Base-by-base conservation (phyloP, 2,329 filamentous ascomycete genomes). In the Curvularia spicifera region DNA sequence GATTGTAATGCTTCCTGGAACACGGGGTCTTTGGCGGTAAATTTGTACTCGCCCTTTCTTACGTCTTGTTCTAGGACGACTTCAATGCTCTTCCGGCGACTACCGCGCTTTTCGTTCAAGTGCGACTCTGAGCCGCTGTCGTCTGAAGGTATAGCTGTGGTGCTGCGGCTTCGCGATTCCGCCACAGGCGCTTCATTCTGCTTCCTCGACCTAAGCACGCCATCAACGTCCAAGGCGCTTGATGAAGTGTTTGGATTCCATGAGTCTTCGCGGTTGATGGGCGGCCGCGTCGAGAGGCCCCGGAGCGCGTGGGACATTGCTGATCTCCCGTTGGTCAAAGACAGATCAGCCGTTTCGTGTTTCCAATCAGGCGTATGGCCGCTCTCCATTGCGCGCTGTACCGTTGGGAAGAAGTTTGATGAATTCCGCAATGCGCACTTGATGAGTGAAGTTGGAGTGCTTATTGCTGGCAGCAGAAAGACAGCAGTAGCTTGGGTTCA, bases 11-110 rank as follows among this genome's bases (percentile, higher is more conserved):
- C 78, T 12, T 82, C 80, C 44, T 76, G 77, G 39, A 84, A 77
- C 39, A 81, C 78, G 0, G 80, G 78, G 57, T 85, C 82, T 51
- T 84, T 80, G 2, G 81, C 78, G 0, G 78, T 83, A 28, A 85
- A 70, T 18, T 79, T 76, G 61, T 84, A 83, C 51, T 78, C 73
- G 15, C 80, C 81, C 53, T 78, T 81, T 50, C 74, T 75, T 37
- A 75, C 76, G 2, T 81, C 80, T 66, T 78, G 75, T 63, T 83
- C 78, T 31, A 84, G 69, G 39, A 78, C 72, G 39, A 84, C 74
- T 55, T 82, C 78, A 40, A 84, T 77, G 66, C 78, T 81, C 60
- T 75, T 78, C 15, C 63, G 61, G 9, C 75, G 68, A 56, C 73
- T 57, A 7, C 59, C 51, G 29, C 49, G 54, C 24, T 59, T 48